phyloP scores from a whole-genome alignment of 495 filamentous ascomycete species.

The Pyronema omphalodes region DNA sequence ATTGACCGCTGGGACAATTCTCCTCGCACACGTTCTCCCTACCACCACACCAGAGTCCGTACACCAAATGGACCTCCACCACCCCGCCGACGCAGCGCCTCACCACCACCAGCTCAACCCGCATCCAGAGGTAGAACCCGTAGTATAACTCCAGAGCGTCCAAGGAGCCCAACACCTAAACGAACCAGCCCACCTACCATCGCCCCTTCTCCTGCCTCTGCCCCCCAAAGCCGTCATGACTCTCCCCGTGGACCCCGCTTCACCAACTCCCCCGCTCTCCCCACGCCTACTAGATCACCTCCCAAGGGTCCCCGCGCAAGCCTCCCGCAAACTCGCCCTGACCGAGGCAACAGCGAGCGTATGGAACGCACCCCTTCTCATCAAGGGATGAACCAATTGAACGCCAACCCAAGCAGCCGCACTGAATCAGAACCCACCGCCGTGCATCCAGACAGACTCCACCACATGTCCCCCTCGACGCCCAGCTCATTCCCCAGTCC shows the following conservation, averaged over 20 bases:
- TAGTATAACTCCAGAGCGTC: neutral
- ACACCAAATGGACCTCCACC: slow-evolving; percentile 9
- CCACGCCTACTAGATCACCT: slow-evolving; percentile 18
- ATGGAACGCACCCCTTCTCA: no score
- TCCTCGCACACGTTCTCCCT: slow-evolving; percentile 18
- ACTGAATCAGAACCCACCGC: slow-evolving; percentile 5
- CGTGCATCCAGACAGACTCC: slow-evolving; percentile 17
- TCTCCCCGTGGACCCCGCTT: slow-evolving; percentile 12
- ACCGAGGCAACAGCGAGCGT: no score
- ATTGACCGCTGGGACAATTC: slow-evolving; percentile 5
- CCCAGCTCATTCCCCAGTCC: slow-evolving; percentile 10
- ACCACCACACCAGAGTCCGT: neutral
- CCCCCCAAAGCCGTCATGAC: slow-evolving; percentile 12
- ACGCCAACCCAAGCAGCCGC: slow-evolving; percentile 10
- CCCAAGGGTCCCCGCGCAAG: slow-evolving; percentile 13
- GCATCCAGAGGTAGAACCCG: slow-evolving; percentile 1
- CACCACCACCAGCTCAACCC: slow-evolving; percentile 12
- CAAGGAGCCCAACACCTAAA: slow-evolving; percentile 10
- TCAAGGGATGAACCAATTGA: neutral
- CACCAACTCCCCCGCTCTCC: slow-evolving; percentile 15
- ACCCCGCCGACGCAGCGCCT: slow-evolving; percentile 13
- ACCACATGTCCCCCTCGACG: slow-evolving; percentile 15
- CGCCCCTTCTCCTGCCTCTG: slow-evolving; percentile 11
- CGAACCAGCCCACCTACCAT: slow-evolving; percentile 18
- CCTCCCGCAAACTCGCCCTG: no score